Percentiles rank a stretch among this genome's conserved stretches.
Evolutionary conservation across 768 basidiomycete species (phyloP).

Genomic region (Agaricus sinodeliciosus): DNA sequence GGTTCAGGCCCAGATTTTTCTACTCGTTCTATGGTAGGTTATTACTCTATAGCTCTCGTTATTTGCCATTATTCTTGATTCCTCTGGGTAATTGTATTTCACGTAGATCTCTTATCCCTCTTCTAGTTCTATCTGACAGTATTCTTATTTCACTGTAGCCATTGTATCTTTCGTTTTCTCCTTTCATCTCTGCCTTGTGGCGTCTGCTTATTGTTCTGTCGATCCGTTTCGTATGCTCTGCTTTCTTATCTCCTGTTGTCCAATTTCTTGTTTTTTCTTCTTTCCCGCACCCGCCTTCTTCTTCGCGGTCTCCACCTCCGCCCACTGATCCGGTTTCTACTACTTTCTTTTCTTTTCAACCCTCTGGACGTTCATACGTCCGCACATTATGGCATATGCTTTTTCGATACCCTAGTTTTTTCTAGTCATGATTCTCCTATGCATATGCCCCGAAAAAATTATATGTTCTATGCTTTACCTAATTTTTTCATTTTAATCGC

Average conservation of each 20-base stretch:
- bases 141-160: constrained; percentile 8
- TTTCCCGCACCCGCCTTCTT: neutral
- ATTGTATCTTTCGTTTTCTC: constrained; percentile 15
- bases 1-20: constrained; percentile 11
- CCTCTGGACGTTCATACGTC: neutral
- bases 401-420: neutral
- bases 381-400: constrained; percentile 9
- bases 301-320: constrained; percentile 5
- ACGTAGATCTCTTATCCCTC: constrained; percentile 8
- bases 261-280: neutral
- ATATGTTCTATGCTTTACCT: constrained; percentile 5
- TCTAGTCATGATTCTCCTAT: neutral
- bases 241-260: constrained; percentile 5
- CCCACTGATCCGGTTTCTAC: constrained; percentile 13
- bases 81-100: constrained; percentile 3
- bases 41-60: constrained; percentile 1
- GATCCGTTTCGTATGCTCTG: constrained; percentile 9
- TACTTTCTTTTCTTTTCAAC: constrained; percentile 6
- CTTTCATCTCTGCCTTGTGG: neutral
- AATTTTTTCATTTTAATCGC: neutral
- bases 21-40: constrained; percentile 12
- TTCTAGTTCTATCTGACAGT: neutral
- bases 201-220: constrained; percentile 9
- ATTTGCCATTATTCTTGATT: constrained; percentile 1
- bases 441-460: constrained; percentile 6